phyloP scores from a whole-genome alignment of 164 flowering plant genomes.

The Vitis rupestris region DNA sequence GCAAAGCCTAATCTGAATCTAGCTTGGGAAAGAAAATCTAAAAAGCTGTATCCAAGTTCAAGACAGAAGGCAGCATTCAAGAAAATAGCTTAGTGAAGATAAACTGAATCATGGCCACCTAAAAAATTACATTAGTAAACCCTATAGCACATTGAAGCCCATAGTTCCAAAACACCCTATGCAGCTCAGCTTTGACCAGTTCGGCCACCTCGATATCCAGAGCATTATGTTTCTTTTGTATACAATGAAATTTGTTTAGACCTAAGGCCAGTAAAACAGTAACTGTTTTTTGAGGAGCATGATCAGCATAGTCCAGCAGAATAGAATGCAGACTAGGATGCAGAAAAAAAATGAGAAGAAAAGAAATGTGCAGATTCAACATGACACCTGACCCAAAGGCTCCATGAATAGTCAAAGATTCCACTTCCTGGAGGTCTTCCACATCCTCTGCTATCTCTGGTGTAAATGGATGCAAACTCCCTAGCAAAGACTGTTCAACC shows the following conservation, averaged over 20 bases:
- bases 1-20: too few relatives aligned
- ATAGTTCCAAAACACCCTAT: not conserved
- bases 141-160: not conserved
- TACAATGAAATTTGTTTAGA: too few relatives aligned
- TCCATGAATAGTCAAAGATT: constrained; percentile 59
- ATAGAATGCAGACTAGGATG: not conserved
- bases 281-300: not conserved
- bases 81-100: too few relatives aligned
- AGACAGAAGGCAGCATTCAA: too few relatives aligned
- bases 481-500: constrained; percentile 34
- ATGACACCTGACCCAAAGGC: constrained; percentile 56
- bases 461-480: constrained; percentile 66
- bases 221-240: too few relatives aligned
- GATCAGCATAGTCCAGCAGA: not conserved
- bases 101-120: not conserved
- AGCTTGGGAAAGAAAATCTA: too few relatives aligned
- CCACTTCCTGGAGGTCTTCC: constrained; percentile 66
- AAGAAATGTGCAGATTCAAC: not conserved
- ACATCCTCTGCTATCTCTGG: constrained; percentile 63
- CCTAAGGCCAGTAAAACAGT: not conserved
- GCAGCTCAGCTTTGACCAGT: not conserved
- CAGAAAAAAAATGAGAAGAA: not conserved
- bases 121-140: not conserved
- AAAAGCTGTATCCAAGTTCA: too few relatives aligned
- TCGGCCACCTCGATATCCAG: too few relatives aligned